Evolutionary conservation across 1,139 yeast genomes (phyloP), one percentile per base, ranked within the genome.

Genomic region (Magnusiomyces ingens): DNA sequence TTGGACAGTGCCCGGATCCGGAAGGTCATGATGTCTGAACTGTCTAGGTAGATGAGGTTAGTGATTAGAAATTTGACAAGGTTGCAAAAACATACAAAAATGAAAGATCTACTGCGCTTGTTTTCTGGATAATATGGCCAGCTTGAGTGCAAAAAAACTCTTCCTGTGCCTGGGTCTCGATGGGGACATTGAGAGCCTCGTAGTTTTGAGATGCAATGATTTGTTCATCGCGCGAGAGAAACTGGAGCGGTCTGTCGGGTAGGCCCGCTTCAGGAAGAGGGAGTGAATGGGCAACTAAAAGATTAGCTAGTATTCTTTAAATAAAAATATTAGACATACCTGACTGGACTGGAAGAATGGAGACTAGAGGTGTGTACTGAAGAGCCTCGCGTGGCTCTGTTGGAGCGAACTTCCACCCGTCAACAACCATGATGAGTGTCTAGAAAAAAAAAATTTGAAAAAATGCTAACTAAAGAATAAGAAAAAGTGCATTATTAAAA

Each of bases 311-410:
- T 4, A 37, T 4, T 37, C 3, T n/a, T 3, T n/a, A 37, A 4
- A 37, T n/a, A 15, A 6, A 37, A 4, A 15, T 37, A 37, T 37
- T n/a, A 11, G 17, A 13, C 52, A 21, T 54, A 52, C 57, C 52
- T 21, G 57, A 54, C 35, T 54, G 57, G 8, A 54, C 46, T n/a
- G 57, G 57, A 18, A 51, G 36, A 12, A 54, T 44, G n/a, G 57
- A 54, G 12, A 54, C 54, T 43, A 54, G 48, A 1, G 57, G 57
- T n/a, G 57, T 54, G 36, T 51, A 54, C 35, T 54, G 57, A 4
- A 54, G 50, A 15, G 57, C 57, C 38, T 54, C 57, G 47, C 44
- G 41, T 8, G 52, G 50, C 49, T 45, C 47, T 8, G 53, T 52
- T 6, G 57, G 57, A 29, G 57, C 57, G 36, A 22, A 41, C 36